Base-by-base conservation (phyloP, 768 basidiomycete species). In the Trametopsis cervina region DNA sequence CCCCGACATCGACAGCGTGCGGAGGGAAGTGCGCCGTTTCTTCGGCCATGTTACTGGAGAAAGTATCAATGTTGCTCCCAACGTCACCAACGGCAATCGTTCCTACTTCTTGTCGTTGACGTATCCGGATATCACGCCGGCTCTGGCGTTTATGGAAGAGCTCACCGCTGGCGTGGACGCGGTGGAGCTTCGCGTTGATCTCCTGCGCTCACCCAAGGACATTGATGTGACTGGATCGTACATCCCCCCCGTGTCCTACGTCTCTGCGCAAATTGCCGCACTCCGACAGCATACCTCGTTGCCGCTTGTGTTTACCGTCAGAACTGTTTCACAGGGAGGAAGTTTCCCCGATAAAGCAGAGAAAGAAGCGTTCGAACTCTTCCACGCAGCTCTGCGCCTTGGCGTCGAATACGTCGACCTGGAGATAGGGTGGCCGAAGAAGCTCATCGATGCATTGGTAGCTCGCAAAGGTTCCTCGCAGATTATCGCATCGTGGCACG, bases 341-440 rank as follows among this genome's bases (percentile, higher is more conserved):
- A 76, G 85, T 15, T 93, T 91, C 76, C 92, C 94, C 0, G 85
- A 95, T 63, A 70, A 73, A 27, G 81, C 81, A 0, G 68, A 78
- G 46, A 76, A 81, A 44, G 84, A 85, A 50, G 85, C 83, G 9
- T 77, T 85, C 46, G 78, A 82, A 27, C 76, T 97, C 6, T 73
- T 95, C 58, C 69, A 79, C 38, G 77, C 94, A 46, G 94, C 83
- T 2, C 63, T 95, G 25, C 82, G 85, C 43, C 67, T 89, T 29
- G 94, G 86, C 5, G 83, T 90, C 49, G 96, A 98, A 65, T 99
- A 93, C 63, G 65, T 98, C 54, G 96, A 98, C 56, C 76, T 96
- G 42, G 95, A 99, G 66, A 80, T 89, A 47, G 76, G 82, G 0
- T 82, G 85, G 67, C 77, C 88, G 0, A 73, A 80, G 53, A 72